A percentile compares a stretch with the other conserved stretches of the same genome.
These are phyloP conservation scores for Brettanomyces nanus DNA, from an alignment of 805 yeast genomes.

Conservation along the genomic window DNA sequence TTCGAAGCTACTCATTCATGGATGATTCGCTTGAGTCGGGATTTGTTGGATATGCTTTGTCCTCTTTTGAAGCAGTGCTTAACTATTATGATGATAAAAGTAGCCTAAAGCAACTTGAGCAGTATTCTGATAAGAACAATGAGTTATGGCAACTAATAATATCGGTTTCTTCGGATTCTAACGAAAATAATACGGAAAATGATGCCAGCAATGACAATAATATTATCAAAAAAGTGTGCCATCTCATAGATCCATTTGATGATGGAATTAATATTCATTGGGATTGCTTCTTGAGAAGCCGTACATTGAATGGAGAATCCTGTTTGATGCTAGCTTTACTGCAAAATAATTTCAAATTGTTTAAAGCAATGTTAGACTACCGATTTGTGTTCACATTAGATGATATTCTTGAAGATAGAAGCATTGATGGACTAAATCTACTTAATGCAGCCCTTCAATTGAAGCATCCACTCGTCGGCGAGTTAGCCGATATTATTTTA, in stretches of 20 bases:
- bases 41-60: slow-evolving; percentile 62
- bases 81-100: slow-evolving; percentile 43
- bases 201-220: slow-evolving; percentile 13
- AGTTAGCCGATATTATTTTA: slow-evolving; percentile 35
- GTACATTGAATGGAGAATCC: slow-evolving; percentile 61
- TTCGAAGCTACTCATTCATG: slow-evolving; percentile 47
- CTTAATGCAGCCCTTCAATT: slow-evolving; percentile 54
- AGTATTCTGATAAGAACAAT: slow-evolving; percentile 38
- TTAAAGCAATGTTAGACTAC: slow-evolving; percentile 37
- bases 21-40: slow-evolving; percentile 45
- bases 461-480: slow-evolving; percentile 31
- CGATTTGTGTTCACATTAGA: slow-evolving; percentile 51
- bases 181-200: slow-evolving; percentile 12
- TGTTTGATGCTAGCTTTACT: slow-evolving; percentile 55
- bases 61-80: slow-evolving; percentile 79
- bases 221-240: slow-evolving; percentile 8
- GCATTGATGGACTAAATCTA: slow-evolving; percentile 45
- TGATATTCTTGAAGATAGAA: slow-evolving; percentile 58
- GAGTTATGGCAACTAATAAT: slow-evolving; percentile 47
- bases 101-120: slow-evolving; percentile 30
- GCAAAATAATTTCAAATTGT: slow-evolving; percentile 34
- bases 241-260: slow-evolving; percentile 10
- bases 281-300: slow-evolving; percentile 26
- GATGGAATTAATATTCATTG: slow-evolving; percentile 5
- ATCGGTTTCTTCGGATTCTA: slow-evolving; percentile 17